Evolutionary conservation across 441 rosid species (phyloP).

Genomic region (Rhodomyrtus psidioides): DNA sequence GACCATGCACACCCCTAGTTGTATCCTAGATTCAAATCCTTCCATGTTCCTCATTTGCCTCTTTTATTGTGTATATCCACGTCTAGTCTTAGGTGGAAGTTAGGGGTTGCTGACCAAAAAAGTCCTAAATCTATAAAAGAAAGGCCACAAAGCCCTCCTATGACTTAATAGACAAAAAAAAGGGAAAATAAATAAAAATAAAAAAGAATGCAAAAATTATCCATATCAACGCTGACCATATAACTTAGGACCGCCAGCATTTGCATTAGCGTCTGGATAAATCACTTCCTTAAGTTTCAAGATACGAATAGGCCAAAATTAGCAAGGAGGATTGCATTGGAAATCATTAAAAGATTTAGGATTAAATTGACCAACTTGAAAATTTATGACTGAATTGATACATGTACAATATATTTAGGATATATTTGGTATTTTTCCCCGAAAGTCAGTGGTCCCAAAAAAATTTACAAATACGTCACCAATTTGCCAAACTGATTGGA

Average conservation of each 20-base stretch:
- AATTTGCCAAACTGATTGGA: no score
- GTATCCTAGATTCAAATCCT: not conserved
- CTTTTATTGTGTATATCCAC: not conserved
- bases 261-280: no score
- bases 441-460: not conserved
- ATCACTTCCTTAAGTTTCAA: no score
- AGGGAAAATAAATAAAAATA: no score
- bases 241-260: no score
- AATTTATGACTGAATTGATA: not conserved
- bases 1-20: no score
- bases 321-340: not conserved
- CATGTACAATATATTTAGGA: not conserved
- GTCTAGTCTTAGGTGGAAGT: not conserved
- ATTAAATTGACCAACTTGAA: not conserved
- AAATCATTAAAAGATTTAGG: not conserved
- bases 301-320: not conserved
- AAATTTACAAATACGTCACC: not conserved
- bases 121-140: not conserved
- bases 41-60: not conserved
- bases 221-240: accelerated
- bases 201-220: not conserved
- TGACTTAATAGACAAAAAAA: no score
- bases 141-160: no score
- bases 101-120: not conserved
- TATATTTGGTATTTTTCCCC: not conserved